These are phyloP conservation scores for Asterochloris erici DNA, from an alignment of 139 green algal species.

Conservation along the genomic window DNA sequence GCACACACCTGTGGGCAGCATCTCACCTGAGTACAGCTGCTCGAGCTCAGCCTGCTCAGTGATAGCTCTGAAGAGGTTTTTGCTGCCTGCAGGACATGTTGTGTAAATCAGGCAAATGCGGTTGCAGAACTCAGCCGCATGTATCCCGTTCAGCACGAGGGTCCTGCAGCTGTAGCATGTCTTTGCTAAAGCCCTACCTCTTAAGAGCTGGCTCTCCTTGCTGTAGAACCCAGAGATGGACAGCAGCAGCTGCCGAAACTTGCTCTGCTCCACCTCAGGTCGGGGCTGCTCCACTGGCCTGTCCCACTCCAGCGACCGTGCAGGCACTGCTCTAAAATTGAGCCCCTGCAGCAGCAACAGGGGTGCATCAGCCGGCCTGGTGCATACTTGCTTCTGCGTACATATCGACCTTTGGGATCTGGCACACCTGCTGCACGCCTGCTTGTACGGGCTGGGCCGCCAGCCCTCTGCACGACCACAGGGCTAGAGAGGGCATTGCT, in stretches of 20 bases:
- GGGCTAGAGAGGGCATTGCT: too few relatives aligned
- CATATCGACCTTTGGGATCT: too few relatives aligned
- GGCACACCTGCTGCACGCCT: too few relatives aligned
- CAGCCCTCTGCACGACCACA: too few relatives aligned
- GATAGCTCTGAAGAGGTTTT: conserved; percentile 4
- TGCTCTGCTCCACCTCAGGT: conserved; percentile 10
- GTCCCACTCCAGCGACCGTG: conserved; percentile 19
- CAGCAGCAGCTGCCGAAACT: conserved; percentile 26
- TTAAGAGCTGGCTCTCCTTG: conserved; percentile 34
- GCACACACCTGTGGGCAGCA: not conserved
- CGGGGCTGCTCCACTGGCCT: conserved; percentile 4
- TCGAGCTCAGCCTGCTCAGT: conserved; percentile 12
- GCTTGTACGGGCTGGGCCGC: too few relatives aligned
- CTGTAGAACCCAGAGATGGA: conserved; percentile 44
- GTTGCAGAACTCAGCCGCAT: not conserved
- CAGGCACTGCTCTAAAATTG: not conserved
- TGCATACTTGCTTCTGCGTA: too few relatives aligned
- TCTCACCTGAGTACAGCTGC: conserved; percentile 18
- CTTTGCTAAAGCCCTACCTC: not conserved
- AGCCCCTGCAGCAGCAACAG: not conserved
- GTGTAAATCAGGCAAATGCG: not conserved
- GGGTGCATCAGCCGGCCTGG: not conserved
- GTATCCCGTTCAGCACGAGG: not conserved
- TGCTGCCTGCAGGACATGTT: conserved; percentile 15
- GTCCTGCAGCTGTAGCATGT: not conserved